Evolutionary conservation across 768 basidiomycete genomes (phyloP), one percentile per base, ranked within the genome.

Genomic region (Suillus brevipes): DNA sequence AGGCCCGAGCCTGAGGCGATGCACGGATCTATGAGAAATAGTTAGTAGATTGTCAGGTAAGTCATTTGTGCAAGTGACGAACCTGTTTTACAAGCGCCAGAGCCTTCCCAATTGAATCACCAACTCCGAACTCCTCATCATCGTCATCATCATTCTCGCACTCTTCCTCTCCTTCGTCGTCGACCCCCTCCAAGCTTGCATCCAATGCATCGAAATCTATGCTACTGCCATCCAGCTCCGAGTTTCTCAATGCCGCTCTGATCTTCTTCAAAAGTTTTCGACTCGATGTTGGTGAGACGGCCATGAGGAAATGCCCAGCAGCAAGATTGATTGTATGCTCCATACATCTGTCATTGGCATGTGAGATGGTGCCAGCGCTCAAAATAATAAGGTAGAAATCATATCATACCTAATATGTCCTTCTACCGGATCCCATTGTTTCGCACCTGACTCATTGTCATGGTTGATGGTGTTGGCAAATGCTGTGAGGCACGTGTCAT

Each of bases 251-350:
- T 10, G 18, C 64, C 1, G 14, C 61, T 4, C 50, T 61, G 40
- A 65, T 28, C 31, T 60, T 36, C 6, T 61, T 45, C 4, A 45
- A 31, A 7, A 68, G 13, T 13, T 61, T 67, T 3, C 13, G 37
- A 61, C 61, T 61, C 16, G 37, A 55, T 28, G 67, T 45, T 3
- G 69, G 74, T 38, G 68, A 68, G 12, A 78, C 60, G 6, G 67
- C 63, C 31, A 72, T 64, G 18, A 77, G 63, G 58, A 78, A 77
- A 23, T 71, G 68, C 3, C 69, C 65, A 1, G 73, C 74, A 13
- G 65, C 67, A 20, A 78, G 74, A 53, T 78, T 66, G 14, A 78
- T 59, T 0, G 70, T 65, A 61, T 79, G 78, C 53, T 79, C 78
- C 71, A 78, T 78, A 65, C 76, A 78, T 49, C 76, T 78, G 31